Conservation (phyloP, 148 eudicot species). For the Talinum fruticosum region DNA sequence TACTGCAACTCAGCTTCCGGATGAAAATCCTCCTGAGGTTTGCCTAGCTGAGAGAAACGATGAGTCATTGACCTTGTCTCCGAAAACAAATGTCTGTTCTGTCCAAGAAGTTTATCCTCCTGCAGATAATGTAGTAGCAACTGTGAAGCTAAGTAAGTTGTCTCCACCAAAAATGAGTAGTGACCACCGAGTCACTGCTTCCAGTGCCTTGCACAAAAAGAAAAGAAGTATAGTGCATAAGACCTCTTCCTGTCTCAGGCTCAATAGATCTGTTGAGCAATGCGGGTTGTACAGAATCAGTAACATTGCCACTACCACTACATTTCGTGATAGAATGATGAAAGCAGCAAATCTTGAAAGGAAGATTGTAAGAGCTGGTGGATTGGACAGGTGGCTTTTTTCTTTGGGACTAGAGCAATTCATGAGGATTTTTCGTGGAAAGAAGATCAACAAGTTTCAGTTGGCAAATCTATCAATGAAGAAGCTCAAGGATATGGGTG, state of each 20-base stretch:
- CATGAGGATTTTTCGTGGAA: constrained; percentile 44
- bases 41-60: constrained; percentile 23
- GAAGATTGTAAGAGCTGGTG: constrained; percentile 75
- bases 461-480: constrained; percentile 70
- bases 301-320: constrained; percentile 25
- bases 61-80: constrained; percentile 27
- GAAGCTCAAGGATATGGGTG: constrained; percentile 95
- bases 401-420: constrained; percentile 73
- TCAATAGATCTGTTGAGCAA: constrained; percentile 26
- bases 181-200: constrained; percentile 5
- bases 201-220: constrained; percentile 14
- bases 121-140: constrained; percentile 24
- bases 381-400: constrained; percentile 68
- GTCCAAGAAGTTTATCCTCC: constrained; percentile 20
- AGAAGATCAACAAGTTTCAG: constrained; percentile 56
- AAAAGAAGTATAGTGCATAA: constrained; percentile 10
- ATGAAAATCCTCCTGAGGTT: constrained; percentile 18
- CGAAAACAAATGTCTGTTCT: constrained; percentile 28
- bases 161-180: neutral
- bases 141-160: constrained; percentile 17
- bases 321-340: constrained; percentile 42
- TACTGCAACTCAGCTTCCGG: constrained; percentile 21
- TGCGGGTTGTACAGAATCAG: constrained; percentile 11
- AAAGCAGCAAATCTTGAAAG: constrained; percentile 65
- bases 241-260: constrained; percentile 18